Conservation (phyloP, 208 protist species). For the Leishmania tarentolae region DNA sequence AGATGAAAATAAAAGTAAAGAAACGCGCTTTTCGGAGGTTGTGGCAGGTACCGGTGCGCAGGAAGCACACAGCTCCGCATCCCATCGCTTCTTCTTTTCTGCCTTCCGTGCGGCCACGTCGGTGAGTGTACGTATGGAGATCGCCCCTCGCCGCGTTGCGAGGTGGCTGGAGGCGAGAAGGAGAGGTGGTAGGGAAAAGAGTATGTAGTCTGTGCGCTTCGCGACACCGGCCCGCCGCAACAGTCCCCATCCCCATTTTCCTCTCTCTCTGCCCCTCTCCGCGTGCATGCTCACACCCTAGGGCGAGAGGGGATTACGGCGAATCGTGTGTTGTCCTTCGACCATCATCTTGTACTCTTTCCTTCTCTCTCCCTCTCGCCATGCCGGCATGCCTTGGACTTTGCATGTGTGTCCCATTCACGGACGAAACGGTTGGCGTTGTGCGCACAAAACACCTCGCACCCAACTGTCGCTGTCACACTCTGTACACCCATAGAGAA, state of each 20-base stretch:
- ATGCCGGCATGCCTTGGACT: neutral
- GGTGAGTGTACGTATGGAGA: neutral
- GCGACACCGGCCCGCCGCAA: neutral
- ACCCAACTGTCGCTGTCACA: neutral
- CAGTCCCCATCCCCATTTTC: neutral
- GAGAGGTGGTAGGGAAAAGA: too few relatives aligned
- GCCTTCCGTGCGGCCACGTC: neutral
- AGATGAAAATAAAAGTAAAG: neutral
- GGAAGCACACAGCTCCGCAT: neutral
- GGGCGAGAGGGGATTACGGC: neutral
- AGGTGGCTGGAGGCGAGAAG: neutral
- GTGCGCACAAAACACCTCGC: neutral
- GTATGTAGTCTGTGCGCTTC: neutral
- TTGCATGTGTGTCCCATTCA: neutral
- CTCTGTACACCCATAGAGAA: neutral
- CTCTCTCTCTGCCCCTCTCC: conserved; percentile 3
- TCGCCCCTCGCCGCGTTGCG: neutral
- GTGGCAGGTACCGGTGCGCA: neutral
- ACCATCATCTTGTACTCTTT: neutral
- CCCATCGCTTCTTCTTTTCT: neutral
- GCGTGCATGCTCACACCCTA: neutral
- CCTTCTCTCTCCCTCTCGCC: neutral
- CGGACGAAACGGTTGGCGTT: neutral
- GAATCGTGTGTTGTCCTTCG: neutral
- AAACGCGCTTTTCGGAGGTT: neutral